phyloP scores from a whole-genome alignment of 306 rosid genomes.

The Cicer chorassanicum region DNA sequence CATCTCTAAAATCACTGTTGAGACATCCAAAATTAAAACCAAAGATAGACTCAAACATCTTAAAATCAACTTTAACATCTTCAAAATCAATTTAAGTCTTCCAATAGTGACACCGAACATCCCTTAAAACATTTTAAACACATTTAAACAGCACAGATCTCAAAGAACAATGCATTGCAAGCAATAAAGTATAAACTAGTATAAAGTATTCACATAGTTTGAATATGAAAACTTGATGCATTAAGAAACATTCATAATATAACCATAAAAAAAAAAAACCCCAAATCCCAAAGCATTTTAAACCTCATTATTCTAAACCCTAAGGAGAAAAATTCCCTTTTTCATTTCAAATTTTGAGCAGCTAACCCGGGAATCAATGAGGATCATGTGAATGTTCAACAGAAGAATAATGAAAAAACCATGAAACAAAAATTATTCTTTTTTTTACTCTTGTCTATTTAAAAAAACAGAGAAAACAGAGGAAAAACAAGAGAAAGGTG shows the following conservation, averaged over 20 bases:
- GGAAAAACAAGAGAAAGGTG: constrained; percentile 40
- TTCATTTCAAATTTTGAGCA: constrained; percentile 31
- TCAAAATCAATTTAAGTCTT: too few species aligned
- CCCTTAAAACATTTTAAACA: too few species aligned
- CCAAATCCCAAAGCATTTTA: constrained; percentile 48
- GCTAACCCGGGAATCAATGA: constrained; percentile 34
- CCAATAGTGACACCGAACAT: too few species aligned
- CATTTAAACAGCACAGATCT: constrained; percentile 48
- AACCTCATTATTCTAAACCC: constrained; percentile 4
- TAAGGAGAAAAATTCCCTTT: background rate
- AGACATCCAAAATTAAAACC: too few species aligned
- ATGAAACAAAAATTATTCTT: background rate
- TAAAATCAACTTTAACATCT: too few species aligned
- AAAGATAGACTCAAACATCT: too few species aligned
- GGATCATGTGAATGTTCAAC: constrained; percentile 36
- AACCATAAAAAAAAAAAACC: constrained; percentile 4
- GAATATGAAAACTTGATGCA: constrained; percentile 7
- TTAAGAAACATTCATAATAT: constrained; percentile 37
- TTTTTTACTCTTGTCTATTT: background rate
- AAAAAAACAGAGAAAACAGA: constrained; percentile 36
- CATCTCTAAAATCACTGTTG: too few species aligned
- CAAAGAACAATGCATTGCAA: constrained; percentile 34
- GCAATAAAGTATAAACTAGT: background rate
- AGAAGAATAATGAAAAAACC: background rate
- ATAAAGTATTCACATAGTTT: constrained; percentile 3